These are phyloP conservation scores for Salvia hispanica DNA, from an alignment of 257 asterid genomes.

Conservation along the genomic window DNA sequence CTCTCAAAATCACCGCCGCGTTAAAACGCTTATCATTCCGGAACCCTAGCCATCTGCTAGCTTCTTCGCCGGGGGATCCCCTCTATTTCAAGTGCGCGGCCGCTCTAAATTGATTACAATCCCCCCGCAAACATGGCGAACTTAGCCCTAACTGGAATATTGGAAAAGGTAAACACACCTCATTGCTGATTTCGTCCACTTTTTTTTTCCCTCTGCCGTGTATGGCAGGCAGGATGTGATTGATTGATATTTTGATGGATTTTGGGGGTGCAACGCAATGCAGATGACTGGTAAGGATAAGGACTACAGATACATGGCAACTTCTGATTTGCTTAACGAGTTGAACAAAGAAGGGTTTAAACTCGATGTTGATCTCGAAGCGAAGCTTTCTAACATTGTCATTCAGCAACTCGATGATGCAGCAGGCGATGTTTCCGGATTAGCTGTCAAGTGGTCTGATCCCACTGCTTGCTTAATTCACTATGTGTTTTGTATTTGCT, in stretches of 20 bases:
- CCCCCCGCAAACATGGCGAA: slow-evolving; percentile 40
- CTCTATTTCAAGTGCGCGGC: background rate
- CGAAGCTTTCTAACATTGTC: slow-evolving; percentile 71
- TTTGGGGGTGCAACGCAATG: slow-evolving; percentile 23
- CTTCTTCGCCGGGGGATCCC: slow-evolving; percentile 15
- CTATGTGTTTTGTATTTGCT: slow-evolving; percentile 17
- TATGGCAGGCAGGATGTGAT: too few relatives aligned
- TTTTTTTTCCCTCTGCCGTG: background rate
- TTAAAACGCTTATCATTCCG: background rate
- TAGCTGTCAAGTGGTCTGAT: slow-evolving; percentile 95
- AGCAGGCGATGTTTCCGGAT: slow-evolving; percentile 97
- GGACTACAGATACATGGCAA: slow-evolving; percentile 98
- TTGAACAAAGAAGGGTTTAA: slow-evolving; percentile 88
- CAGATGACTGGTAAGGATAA: slow-evolving; percentile 99
- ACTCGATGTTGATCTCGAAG: slow-evolving; percentile 81
- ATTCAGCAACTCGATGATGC: slow-evolving; percentile 97
- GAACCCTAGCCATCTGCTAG: slow-evolving; percentile 8
- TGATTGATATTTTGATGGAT: slow-evolving; percentile 9
- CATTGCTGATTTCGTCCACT: background rate
- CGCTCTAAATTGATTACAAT: background rate
- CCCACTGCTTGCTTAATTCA: slow-evolving; percentile 21
- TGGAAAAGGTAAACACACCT: slow-evolving; percentile 72
- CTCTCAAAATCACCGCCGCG: slow-evolving; percentile 3
- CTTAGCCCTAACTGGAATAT: slow-evolving; percentile 50
- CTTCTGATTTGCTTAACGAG: slow-evolving; percentile 95